Evolutionary conservation across 2,329 filamentous ascomycete species (phyloP), one percentile per base, ranked within the genome.

Genomic region (Stylonectria norvegica): DNA sequence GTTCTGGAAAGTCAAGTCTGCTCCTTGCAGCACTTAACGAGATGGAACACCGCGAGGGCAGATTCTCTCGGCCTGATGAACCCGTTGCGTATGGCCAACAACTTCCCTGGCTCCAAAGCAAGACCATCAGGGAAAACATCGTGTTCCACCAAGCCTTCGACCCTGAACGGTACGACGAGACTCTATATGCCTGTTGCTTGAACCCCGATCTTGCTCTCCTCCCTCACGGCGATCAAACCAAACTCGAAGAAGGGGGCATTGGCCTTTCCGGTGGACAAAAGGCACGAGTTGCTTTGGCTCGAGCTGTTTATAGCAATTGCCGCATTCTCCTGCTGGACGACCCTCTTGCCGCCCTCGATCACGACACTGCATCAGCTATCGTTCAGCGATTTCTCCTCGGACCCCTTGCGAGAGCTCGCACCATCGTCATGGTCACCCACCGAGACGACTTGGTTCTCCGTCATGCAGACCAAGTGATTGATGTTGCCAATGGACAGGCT

Each of bases 371-470:
- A 0, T 77, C 63, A 60, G 75, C 57, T 52, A 87, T 69, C 61
- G 53, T 95, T 73, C 77, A 66, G 47, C 78, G 69, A 62, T 75
- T 68, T 50, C 70, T 89, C 36, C 72, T 75, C 15, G 76, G 76
- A 0, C 69, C 83, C 0, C 75, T 85, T 0, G 67, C 75, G 8
- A 75, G 79, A 40, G 75, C 71, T 5, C 75, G 86, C 5, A 86
- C 85, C 0, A 82, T 87, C 0, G 77, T 93, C n/a, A 78, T 89
- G 29, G 86, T 91, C 34, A 89, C 88, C 0, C 85, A 89, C 58
- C 75, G 83, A 25, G 83, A 90, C n/a, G 83, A 90, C 45, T 68
- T 95, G 8, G 86, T 89, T 43, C 75, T 79, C 15, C 72, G 76
- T n/a, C 70, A 89, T 30, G 86, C 89, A 2, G 71, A 82, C 34